Percentiles rank a stretch among this genome's conserved stretches.
Conservation (phyloP, 495 filamentous ascomycete species). For the Collariella sp. region DNA sequence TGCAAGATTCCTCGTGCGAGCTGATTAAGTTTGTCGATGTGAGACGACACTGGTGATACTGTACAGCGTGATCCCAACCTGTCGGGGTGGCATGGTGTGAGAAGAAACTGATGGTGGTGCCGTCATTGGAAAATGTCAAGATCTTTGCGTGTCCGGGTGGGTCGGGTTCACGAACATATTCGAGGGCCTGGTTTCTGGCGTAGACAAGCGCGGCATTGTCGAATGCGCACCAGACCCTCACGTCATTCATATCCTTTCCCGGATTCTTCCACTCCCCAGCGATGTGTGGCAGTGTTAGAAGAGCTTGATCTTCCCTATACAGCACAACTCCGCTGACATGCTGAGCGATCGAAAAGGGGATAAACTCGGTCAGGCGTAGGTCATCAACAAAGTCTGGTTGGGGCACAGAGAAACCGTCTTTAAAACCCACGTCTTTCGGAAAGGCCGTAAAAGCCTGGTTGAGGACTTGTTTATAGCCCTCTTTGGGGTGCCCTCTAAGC, state of each 20-base stretch:
- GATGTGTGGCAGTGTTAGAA: constrained; percentile 26
- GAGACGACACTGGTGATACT: constrained; percentile 28
- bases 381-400: constrained; percentile 29
- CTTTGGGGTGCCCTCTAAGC: constrained; percentile 16
- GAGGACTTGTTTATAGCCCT: constrained; percentile 13
- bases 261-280: constrained; percentile 29
- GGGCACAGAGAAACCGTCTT: constrained; percentile 24
- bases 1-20: constrained; percentile 12
- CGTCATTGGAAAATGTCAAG: constrained; percentile 31
- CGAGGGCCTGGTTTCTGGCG: constrained; percentile 24
- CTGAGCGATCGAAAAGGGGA: constrained; percentile 24
- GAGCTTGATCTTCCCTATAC: constrained; percentile 19
- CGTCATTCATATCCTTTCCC: constrained; percentile 18
- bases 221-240: constrained; percentile 19
- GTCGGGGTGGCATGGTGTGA: constrained; percentile 26
- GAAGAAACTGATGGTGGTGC: constrained; percentile 25
- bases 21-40: constrained; percentile 13
- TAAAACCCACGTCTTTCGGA: constrained; percentile 26
- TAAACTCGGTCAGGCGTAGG: constrained; percentile 16
- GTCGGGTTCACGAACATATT: constrained; percentile 18
- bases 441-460: constrained; percentile 23
- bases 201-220: constrained; percentile 29
- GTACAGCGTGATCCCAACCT: constrained; percentile 19
- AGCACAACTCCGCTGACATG: constrained; percentile 24
- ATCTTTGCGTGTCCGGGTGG: constrained; percentile 22